Percentiles rank a stretch among this genome's conserved stretches.
Evolutionary conservation across 805 yeast species (phyloP).

Genomic region (Pichia sporocuriosa): DNA sequence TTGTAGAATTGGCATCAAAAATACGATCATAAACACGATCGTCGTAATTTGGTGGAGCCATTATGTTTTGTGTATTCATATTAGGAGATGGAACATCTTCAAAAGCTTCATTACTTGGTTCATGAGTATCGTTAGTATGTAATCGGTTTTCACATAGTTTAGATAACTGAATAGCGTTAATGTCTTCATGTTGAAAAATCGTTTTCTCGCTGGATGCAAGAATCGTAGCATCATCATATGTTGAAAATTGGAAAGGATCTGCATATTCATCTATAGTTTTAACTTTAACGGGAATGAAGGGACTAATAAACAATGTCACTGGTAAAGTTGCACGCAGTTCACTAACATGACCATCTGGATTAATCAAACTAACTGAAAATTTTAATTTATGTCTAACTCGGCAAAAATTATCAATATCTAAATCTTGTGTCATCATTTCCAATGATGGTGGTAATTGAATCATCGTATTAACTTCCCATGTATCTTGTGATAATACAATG

Average conservation of each 20-base stretch:
- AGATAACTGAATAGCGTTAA: constrained; percentile 1
- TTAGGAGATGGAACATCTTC: constrained; percentile 14
- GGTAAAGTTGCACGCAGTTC: constrained; percentile 91
- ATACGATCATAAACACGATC: constrained; percentile 74
- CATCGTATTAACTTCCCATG: constrained; percentile 65
- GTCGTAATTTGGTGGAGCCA: constrained; percentile 85
- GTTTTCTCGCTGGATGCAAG: constrained; percentile 24
- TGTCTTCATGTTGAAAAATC: constrained; percentile 22
- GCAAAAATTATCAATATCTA: constrained; percentile 58
- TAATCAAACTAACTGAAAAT: constrained; percentile 68
- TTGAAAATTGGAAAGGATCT: constrained; percentile 16
- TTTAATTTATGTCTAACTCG: constrained; percentile 87
- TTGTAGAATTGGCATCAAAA: constrained; percentile 31
- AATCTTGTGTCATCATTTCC: constrained; percentile 79
- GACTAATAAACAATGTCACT: constrained; percentile 45
- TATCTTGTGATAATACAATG: constrained; percentile 38
- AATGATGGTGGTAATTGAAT: constrained; percentile 68
- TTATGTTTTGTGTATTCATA: constrained; percentile 35
- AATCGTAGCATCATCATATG: constrained; percentile 25
- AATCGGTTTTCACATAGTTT: neutral
- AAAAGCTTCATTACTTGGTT: constrained; percentile 3
- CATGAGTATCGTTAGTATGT: constrained; percentile 3
- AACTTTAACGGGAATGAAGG: constrained; percentile 70
- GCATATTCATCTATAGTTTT: constrained; percentile 27
- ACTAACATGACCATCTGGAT: constrained; percentile 89